Percentiles rank a stretch among this genome's conserved stretches.
Conservation (phyloP, 2,329 filamentous ascomycete genomes). For the Lasiodiplodia theobromae region DNA sequence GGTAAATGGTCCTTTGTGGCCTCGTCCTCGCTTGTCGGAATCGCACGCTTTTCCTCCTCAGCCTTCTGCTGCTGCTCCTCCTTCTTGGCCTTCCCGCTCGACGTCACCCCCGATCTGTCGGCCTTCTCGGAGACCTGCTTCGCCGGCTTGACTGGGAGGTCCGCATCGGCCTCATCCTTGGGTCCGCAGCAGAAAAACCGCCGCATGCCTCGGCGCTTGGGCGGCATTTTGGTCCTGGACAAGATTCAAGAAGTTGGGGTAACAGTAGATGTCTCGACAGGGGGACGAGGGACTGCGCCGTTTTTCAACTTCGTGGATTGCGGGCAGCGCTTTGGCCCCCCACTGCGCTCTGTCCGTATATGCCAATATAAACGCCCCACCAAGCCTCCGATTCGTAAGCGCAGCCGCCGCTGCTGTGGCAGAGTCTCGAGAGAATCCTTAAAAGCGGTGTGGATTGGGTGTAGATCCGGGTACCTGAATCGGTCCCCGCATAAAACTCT, state of each 20-base stretch:
- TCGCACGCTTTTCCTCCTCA: slow-evolving; percentile 2
- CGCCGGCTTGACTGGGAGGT: slow-evolving; percentile 19
- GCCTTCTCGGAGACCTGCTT: slow-evolving; percentile 22
- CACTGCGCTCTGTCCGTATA: slow-evolving; percentile 23
- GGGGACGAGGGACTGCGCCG: slow-evolving; percentile 22
- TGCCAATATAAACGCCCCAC: slow-evolving; percentile 27
- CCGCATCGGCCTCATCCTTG: slow-evolving; percentile 18
- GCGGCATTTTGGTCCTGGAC: slow-evolving; percentile 17
- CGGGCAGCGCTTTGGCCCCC: slow-evolving; percentile 19
- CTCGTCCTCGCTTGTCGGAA: slow-evolving; percentile 20
- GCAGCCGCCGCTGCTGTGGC: slow-evolving; percentile 10
- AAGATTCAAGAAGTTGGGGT: slow-evolving; percentile 14
- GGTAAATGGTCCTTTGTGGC: slow-evolving; percentile 22
- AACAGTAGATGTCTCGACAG: slow-evolving; percentile 12
- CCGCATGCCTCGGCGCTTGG: slow-evolving; percentile 25
- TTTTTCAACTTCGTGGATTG: slow-evolving; percentile 25
- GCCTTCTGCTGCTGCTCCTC: background rate
- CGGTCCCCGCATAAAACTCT: slow-evolving; percentile 18
- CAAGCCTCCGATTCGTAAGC: slow-evolving; percentile 21
- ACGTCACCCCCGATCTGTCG: slow-evolving; percentile 15
- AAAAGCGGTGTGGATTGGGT: slow-evolving; percentile 26
- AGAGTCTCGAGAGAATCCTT: slow-evolving; percentile 17
- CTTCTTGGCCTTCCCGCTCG: slow-evolving; percentile 17
- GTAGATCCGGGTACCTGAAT: slow-evolving; percentile 28
- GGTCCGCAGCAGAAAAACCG: slow-evolving; percentile 26